Conservation (phyloP, 1,284 basidiomycete genomes). For the Pascua guehoae region DNA sequence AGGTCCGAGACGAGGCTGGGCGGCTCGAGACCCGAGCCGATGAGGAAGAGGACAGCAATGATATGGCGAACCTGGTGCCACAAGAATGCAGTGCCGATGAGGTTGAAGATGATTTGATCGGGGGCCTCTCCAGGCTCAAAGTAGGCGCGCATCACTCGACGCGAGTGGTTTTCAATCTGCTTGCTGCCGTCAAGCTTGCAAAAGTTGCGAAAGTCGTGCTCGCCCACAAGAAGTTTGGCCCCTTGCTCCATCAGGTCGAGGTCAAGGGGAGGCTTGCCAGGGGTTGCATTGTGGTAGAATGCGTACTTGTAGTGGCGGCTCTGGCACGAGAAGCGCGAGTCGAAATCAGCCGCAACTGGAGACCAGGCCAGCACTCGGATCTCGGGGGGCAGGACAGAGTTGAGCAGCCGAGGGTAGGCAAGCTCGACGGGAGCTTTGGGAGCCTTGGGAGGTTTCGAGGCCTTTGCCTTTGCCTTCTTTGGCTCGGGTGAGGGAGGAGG, state of each 20-base stretch:
- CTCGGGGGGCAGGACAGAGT: slow-evolving; percentile 81
- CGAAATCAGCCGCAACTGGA: slow-evolving; percentile 74
- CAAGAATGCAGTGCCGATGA: slow-evolving; percentile 83
- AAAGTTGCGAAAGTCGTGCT: slow-evolving; percentile 94
- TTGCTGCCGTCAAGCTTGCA: slow-evolving; percentile 94
- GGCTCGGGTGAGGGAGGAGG: not conserved
- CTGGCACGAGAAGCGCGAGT: slow-evolving; percentile 81
- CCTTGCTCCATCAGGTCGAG: slow-evolving; percentile 72
- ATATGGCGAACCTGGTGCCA: slow-evolving; percentile 98
- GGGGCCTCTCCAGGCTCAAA: slow-evolving; percentile 26
- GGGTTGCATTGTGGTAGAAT: slow-evolving; percentile 55
- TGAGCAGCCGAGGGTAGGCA: slow-evolving; percentile 76
- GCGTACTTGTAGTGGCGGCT: slow-evolving; percentile 98
- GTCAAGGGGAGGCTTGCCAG: slow-evolving; percentile 58
- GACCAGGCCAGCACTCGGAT: slow-evolving; percentile 96
- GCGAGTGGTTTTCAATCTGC: slow-evolving; percentile 67
- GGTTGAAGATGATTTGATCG: slow-evolving; percentile 68
- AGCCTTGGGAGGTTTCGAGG: slow-evolving; percentile 4
- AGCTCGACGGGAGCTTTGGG: slow-evolving; percentile 55
- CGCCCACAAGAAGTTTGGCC: slow-evolving; percentile 69
- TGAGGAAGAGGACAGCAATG: slow-evolving; percentile 84
- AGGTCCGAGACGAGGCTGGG: slow-evolving; percentile 69
- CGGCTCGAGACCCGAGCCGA: slow-evolving; percentile 75
- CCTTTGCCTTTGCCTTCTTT: slow-evolving; percentile 2
- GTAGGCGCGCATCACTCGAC: slow-evolving; percentile 37